Evolutionary conservation across 768 basidiomycete genomes (phyloP).

Genomic region (Asterophora parasitica): DNA sequence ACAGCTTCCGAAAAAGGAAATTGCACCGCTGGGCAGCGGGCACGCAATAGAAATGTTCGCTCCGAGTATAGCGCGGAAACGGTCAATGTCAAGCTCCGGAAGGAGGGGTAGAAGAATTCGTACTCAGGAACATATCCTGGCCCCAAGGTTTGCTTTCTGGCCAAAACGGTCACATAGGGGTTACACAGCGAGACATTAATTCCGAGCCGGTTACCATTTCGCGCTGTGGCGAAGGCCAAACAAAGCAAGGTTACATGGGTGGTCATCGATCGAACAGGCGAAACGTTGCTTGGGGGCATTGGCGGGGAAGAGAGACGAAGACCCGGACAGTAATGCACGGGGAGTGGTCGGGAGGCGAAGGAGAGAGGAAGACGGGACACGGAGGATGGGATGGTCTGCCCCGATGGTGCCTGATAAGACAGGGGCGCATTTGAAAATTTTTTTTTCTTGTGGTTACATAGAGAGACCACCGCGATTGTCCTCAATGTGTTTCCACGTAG

Average conservation of each 20-base stretch:
- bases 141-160: too few relatives aligned
- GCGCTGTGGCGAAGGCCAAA: background rate
- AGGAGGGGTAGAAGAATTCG: too few relatives aligned
- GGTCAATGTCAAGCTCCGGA: too few relatives aligned
- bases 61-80: too few relatives aligned
- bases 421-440: background rate
- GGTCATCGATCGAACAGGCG: background rate
- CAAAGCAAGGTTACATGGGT: background rate
- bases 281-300: background rate
- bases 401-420: background rate
- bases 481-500: too few relatives aligned
- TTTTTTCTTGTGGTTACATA: background rate
- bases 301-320: background rate
- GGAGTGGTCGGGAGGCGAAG: background rate
- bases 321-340: background rate
- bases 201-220: background rate
- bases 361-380: too few relatives aligned
- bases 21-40: too few relatives aligned
- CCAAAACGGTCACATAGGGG: background rate
- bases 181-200: background rate
- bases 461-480: background rate
- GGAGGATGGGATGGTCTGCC: background rate
- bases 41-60: too few relatives aligned
- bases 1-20: too few relatives aligned
- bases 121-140: too few relatives aligned